phyloP scores from a whole-genome alignment of 169 alveolate genomes.

The Toxoplasma gondii region DNA sequence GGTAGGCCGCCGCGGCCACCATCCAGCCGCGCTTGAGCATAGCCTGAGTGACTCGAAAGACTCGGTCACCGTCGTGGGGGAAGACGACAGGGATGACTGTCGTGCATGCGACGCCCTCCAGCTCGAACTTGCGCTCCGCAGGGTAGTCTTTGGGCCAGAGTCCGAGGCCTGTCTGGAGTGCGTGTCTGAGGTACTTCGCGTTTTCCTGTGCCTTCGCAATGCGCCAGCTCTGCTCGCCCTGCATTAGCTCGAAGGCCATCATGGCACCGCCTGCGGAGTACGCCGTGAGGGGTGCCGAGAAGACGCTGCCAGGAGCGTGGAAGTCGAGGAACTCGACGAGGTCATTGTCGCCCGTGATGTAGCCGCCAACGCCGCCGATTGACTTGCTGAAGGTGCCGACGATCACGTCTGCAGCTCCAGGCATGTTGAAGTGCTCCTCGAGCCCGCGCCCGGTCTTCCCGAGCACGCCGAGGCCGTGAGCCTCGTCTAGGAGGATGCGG shows the following conservation, averaged over 20 bases:
- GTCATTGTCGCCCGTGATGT: conserved; percentile 76
- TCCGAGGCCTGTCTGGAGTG: conserved; percentile 75
- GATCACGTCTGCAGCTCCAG: conserved; percentile 76
- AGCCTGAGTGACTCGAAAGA: conserved; percentile 72
- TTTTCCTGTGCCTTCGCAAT: conserved; percentile 74
- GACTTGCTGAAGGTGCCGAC: conserved; percentile 84
- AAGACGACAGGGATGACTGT: conserved; percentile 80
- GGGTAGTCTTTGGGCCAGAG: conserved; percentile 83
- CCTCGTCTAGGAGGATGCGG: conserved; percentile 82
- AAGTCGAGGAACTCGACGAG: conserved; percentile 79
- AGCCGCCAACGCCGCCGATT: conserved; percentile 82
- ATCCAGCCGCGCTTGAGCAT: conserved; percentile 73
- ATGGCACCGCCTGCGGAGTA: conserved; percentile 81
- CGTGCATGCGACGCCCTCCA: conserved; percentile 79
- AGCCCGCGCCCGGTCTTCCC: conserved; percentile 89
- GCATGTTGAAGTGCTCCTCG: conserved; percentile 81
- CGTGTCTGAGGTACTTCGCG: conserved; percentile 74
- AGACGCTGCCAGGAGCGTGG: conserved; percentile 81
- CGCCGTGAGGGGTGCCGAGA: conserved; percentile 83
- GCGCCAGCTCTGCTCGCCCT: conserved; percentile 77
- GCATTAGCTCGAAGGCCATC: conserved; percentile 80
- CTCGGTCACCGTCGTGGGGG: conserved; percentile 78
- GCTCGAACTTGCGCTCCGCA: conserved; percentile 69
- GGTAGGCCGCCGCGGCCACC: conserved; percentile 80
- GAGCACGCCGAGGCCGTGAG: conserved; percentile 87